Evolutionary conservation across 495 filamentous ascomycete species (phyloP).

Genomic region (Penicillium nucicola): DNA sequence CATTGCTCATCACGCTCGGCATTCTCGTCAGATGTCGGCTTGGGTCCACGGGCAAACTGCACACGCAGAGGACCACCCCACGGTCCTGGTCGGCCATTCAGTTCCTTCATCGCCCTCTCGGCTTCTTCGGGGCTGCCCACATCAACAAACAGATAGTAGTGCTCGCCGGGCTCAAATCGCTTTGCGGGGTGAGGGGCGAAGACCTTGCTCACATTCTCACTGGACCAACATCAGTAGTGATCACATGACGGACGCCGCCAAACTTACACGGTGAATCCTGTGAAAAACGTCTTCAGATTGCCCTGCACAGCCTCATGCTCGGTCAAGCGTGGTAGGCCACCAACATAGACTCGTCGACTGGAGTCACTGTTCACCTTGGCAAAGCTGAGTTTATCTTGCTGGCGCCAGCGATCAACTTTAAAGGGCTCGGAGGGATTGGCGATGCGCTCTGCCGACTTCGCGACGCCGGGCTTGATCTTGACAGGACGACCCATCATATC

Average conservation of each 20-base stretch:
- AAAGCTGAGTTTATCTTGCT: conserved; percentile 19
- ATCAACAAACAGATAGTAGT: conserved; percentile 70
- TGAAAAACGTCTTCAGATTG: conserved; percentile 58
- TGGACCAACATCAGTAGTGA: conserved; percentile 10
- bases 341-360: conserved; percentile 59
- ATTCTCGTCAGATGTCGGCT: conserved; percentile 14
- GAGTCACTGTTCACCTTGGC: conserved; percentile 34
- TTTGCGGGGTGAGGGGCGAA: conserved; percentile 55
- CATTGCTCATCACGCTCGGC: conserved; percentile 2
- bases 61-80: conserved; percentile 48
- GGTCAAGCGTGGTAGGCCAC: conserved; percentile 57
- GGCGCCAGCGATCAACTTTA: conserved; percentile 37
- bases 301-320: conserved; percentile 50
- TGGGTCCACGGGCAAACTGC: conserved; percentile 36
- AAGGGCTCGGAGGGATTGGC: conserved; percentile 21
- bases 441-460: conserved; percentile 30
- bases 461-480: conserved; percentile 59
- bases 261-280: conserved; percentile 50
- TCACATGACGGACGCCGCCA: neutral
- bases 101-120: conserved; percentile 40
- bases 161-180: conserved; percentile 49
- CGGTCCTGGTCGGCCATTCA: conserved; percentile 39
- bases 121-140: conserved; percentile 55
- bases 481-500: conserved; percentile 53
- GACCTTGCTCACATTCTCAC: conserved; percentile 61